Base-by-base conservation (phyloP, 768 basidiomycete species). In the Auricularia heimuer region DNA sequence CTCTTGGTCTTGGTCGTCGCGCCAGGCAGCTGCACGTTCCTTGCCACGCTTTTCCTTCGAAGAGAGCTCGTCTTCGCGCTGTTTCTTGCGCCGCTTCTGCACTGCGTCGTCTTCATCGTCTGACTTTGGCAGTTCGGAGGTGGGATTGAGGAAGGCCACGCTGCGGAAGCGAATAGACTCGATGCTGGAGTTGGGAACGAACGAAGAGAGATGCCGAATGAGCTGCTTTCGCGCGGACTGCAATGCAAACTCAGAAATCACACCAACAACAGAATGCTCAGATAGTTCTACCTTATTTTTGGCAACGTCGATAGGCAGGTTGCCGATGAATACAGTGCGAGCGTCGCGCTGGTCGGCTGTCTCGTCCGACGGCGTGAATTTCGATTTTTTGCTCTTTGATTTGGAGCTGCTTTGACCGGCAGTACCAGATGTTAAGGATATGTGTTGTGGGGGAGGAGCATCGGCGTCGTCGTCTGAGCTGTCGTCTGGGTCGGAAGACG, bases 121-220 rank as follows among this genome's bases (percentile, higher is more conserved):
- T 56, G 75, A 73, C 39, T 78, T 73, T 0, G 85, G 80, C 18
- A 87, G 78, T 67, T 84, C 81, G 11, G 87, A 74, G 0, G 92
- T 92, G 10, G 96, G 92, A 0, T 81, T 81, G 67, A 90, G 86
- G 79, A 98, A 98, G 1, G 94, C 88, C 62, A 97, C 83, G 16
- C 94, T 97, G 62, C 96, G 92, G 80, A 96, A 97, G 54, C 96
- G 92, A 33, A 86, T 82, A 3, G 94, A 94, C 71, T 98, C 96
- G 68, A 97, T 88, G 77, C 90, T 92, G 63, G 91, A 85, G 0
- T 80, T 75, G 3, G 90, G 86, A 14, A 91, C 80, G 67, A 84
- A 81, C 1, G 87, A 77, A 29, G 93, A 79, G 67, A 98, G 81
- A 72, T 95, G 90, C 34, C 83, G 81, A 66, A 85, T 85, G 35